Evolutionary conservation across 169 alveolate species (phyloP), one percentile per base, ranked within the genome.

Genomic region (Babesia bovis): DNA sequence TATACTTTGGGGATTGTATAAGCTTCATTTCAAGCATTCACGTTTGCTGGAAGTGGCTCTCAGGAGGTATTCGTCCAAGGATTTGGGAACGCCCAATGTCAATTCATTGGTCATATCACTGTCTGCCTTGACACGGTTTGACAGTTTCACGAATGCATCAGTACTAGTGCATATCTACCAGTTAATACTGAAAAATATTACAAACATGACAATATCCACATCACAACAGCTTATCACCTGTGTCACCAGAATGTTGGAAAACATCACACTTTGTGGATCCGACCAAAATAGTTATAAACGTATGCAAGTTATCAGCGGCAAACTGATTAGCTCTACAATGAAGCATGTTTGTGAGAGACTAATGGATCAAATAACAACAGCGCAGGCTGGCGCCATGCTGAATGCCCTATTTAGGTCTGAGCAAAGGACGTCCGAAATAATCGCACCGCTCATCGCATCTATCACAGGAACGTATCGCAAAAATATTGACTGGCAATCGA

Each of bases 71-170:
- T 55, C 68, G 17, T 25, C 59, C 5, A 66, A 68, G 68, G 66
- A 65, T 2, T 21, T 56, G 23, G 66, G 63, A 19, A 57, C 59
- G 41, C 66, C 74, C n/a, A 76, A 76, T 30, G 73, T 76, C 5
- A 76, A 76, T 70, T 68, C 82, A 0, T 35, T 78, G 60, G 68
- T 60, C 28, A 67, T 69, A 7, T 78, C 87, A 32, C 25, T 78
- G 3, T 59, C 81, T 40, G 66, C 82, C n/a, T 35, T 78, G 38
- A 49, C 77, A 4, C 49, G 73, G 58, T 41, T 78, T 26, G 69
- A 78, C 55, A 38, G 56, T 41, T 78, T 35, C 69, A 55, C 13
- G 45, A 36, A 78, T 40, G 53, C 74, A 25, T 36, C 58, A 6
- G 65, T 68, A 28, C 65, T 78, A 10, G 44, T 78, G 0, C 60